Conservation (phyloP, 177 flowering plant genomes). For the Tripterygium wilfordii region DNA sequence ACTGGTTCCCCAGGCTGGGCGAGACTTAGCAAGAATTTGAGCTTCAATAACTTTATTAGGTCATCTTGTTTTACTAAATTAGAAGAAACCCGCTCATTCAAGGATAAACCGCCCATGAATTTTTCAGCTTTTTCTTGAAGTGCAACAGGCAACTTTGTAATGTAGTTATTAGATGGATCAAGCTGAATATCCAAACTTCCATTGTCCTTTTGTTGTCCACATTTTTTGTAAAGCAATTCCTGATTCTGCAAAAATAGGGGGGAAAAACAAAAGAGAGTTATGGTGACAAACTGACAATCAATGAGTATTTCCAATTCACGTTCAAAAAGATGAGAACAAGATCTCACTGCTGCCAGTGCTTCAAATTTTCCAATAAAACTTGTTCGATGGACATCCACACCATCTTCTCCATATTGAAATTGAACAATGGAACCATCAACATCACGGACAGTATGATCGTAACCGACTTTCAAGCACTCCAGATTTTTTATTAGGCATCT, state of each 20-base stretch:
- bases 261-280: neutral
- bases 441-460: constrained; percentile 95
- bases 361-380: constrained; percentile 64
- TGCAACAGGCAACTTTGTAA: constrained; percentile 42
- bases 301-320: neutral
- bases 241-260: constrained; percentile 48
- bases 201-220: constrained; percentile 2
- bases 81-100: constrained; percentile 16
- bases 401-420: constrained; percentile 93
- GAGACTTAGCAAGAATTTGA: constrained; percentile 71
- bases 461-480: constrained; percentile 72
- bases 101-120: constrained; percentile 21
- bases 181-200: constrained; percentile 13
- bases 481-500: constrained; percentile 89
- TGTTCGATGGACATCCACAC: constrained; percentile 80
- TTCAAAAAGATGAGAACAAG: neutral
- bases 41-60: constrained; percentile 53
- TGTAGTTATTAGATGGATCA: constrained; percentile 37
- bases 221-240: constrained; percentile 35
- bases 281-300: neutral
- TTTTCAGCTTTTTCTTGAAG: constrained; percentile 36
- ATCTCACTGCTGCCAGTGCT: constrained; percentile 54
- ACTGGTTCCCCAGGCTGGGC: constrained; percentile 98
- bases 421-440: constrained; percentile 91
- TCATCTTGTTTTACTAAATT: constrained; percentile 19